Evolutionary conservation across 176 grass and related monocot species (phyloP), one percentile per base, ranked within the genome.

Genomic region (Cenchrus americanus): DNA sequence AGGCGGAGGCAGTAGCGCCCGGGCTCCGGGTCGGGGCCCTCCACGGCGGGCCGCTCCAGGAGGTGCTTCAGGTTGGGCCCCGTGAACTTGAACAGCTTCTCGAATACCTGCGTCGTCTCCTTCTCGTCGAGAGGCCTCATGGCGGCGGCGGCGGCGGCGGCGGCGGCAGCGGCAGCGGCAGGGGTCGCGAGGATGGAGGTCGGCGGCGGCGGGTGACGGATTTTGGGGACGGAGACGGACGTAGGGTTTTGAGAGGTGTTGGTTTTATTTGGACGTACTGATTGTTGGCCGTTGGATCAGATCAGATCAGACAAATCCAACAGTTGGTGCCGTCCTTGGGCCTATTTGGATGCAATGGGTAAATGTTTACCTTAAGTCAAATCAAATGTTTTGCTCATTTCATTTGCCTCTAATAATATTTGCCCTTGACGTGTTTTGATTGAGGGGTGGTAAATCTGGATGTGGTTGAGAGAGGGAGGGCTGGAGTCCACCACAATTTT

Each of bases 91-190:
- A 94, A 94, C 14, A 97, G 81, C 86, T 97, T 97, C 74, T 94
- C 88, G 79, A 94, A 97, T 30, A 97, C 90, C 55, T 58, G 55
- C 27, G 81, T 91, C 27, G 92, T 98, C 84, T 98, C 95, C 23
- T 98, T 95, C 87, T 98, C 95, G 87, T 98, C 95, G 19, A 98
- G 84, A 1, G 95, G 84, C 21, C 92, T 71, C 92, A 98, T 98
- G 82, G 57, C 10, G 24, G 3, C 21, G 19, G 73, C 42, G 23
- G 48, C 34, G 49, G 70, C 59, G 53, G 17, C 32, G 73, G 73
- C 73, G 53, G 73, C 8, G 78, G 24, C 70, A 44, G 3, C 21
- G 19, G 73, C 42, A 37, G 48, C 34, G 49, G 70, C 24, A 46
- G 40, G 22, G 49, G 13, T 46, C 8, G 83, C 8, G 83, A 60